A percentile compares a stretch with the other conserved stretches of the same genome.
Evolutionary conservation across 495 filamentous ascomycete species (phyloP).

Genomic region (Trypethelium eluteriae): DNA sequence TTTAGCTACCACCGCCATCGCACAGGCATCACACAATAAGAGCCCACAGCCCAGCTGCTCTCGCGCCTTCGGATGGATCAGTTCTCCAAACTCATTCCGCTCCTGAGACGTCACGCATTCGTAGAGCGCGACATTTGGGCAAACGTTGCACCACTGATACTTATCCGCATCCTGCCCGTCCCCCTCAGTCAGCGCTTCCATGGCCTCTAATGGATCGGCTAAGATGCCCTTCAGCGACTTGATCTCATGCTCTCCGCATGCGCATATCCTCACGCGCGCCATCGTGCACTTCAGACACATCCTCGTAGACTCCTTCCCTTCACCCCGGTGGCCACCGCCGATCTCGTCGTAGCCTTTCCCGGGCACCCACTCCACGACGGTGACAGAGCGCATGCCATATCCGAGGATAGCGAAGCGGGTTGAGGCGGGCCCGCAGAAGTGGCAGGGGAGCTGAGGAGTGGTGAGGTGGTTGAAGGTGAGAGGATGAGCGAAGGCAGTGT

Average conservation of each 20-base stretch:
- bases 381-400: slow-evolving; percentile 28
- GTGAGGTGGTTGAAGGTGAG: slow-evolving; percentile 35
- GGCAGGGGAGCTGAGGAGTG: slow-evolving; percentile 30
- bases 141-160: slow-evolving; percentile 39
- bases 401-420: slow-evolving; percentile 32
- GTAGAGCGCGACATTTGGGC: slow-evolving; percentile 36
- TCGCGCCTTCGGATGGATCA: neutral
- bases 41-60: slow-evolving; percentile 38
- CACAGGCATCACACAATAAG: slow-evolving; percentile 37
- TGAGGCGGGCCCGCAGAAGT: slow-evolving; percentile 33
- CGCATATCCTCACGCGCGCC: slow-evolving; percentile 30
- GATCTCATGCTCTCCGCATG: slow-evolving; percentile 33
- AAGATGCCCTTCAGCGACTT: neutral
- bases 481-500: slow-evolving; percentile 38
- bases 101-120: slow-evolving; percentile 28
- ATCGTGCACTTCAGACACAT: slow-evolving; percentile 39
- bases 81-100: slow-evolving; percentile 19
- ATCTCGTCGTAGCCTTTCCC: slow-evolving; percentile 33
- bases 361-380: slow-evolving; percentile 29
- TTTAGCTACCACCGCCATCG: slow-evolving; percentile 25
- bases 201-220: no score
- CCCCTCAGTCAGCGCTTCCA: neutral
- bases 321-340: slow-evolving; percentile 29
- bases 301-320: slow-evolving; percentile 31
- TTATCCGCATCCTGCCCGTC: slow-evolving; percentile 6